A percentile compares a stretch with the other conserved stretches of the same genome.
phyloP scores from a whole-genome alignment of 805 yeast species.

The Ogataea henricii region DNA sequence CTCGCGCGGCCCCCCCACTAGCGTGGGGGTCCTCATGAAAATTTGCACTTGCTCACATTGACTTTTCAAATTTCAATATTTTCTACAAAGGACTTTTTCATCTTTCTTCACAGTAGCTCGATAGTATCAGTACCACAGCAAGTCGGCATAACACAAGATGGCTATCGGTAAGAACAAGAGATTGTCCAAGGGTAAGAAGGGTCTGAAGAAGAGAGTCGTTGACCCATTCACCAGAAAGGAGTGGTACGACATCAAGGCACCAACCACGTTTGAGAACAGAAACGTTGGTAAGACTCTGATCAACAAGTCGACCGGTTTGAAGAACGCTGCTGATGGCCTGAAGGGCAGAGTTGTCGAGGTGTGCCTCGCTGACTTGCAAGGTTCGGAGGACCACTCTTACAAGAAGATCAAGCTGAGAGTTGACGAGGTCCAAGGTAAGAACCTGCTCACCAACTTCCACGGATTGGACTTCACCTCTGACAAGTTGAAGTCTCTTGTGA shows the following conservation, averaged over 20 bases:
- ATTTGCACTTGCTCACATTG: neutral
- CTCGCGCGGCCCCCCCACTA: too few relatives aligned
- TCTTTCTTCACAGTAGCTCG: slow-evolving; percentile 9
- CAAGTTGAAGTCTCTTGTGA: slow-evolving; percentile 95
- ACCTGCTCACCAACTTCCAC: slow-evolving; percentile 98
- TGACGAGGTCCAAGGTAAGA: slow-evolving; percentile 98
- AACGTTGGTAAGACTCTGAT: slow-evolving; percentile 98
- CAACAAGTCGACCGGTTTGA: slow-evolving; percentile 97
- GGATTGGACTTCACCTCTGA: slow-evolving; percentile 98
- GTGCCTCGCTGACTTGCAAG: slow-evolving; percentile 95
- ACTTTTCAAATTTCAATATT: slow-evolving; percentile 9
- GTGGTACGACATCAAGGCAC: slow-evolving; percentile 98
- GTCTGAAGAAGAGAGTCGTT: slow-evolving; percentile 98
- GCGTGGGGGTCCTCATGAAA: neutral
- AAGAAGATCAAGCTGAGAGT: slow-evolving; percentile 97
- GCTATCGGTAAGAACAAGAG: slow-evolving; percentile 73
- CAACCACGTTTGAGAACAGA: slow-evolving; percentile 97
- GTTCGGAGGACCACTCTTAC: slow-evolving; percentile 98
- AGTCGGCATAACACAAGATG: slow-evolving; percentile 36
- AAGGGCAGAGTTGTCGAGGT: slow-evolving; percentile 98
- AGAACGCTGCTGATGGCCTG: slow-evolving; percentile 96
- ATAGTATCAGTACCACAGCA: slow-evolving; percentile 28
- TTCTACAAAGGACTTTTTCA: slow-evolving; percentile 8
- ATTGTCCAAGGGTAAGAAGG: slow-evolving; percentile 89
- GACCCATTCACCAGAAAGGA: slow-evolving; percentile 99